phyloP scores from a whole-genome alignment of 106 monocot species.

The Dioscorea alata region DNA sequence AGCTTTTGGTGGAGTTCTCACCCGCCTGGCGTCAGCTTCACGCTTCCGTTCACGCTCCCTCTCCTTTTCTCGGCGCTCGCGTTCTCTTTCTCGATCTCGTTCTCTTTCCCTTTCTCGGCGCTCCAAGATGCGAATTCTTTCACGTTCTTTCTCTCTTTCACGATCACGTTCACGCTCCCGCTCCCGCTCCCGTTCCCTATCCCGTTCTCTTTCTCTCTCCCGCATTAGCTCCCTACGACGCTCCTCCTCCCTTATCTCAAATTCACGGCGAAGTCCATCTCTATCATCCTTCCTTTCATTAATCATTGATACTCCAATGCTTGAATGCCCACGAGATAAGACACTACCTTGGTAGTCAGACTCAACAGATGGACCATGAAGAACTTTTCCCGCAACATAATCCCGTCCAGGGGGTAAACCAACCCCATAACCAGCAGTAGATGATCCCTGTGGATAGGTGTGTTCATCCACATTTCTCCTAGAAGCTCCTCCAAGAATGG shows the following conservation, averaged over 20 bases:
- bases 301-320: conserved; percentile 37
- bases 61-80: conserved; percentile 46
- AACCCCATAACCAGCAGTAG: conserved; percentile 57
- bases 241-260: conserved; percentile 76
- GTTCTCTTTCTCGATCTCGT: conserved; percentile 38
- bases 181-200: conserved; percentile 32
- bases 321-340: conserved; percentile 47
- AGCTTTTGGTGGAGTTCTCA: conserved; percentile 52
- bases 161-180: conserved; percentile 27
- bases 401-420: conserved; percentile 82
- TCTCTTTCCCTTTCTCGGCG: conserved; percentile 31
- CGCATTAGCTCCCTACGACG: conserved; percentile 60
- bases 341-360: conserved; percentile 53
- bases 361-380: conserved; percentile 36
- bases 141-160: conserved; percentile 34
- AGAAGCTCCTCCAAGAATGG: conserved; percentile 67
- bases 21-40: conserved; percentile 39
- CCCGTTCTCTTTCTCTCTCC: conserved; percentile 56
- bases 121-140: conserved; percentile 14
- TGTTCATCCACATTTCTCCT: conserved; percentile 67
- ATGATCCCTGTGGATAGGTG: conserved; percentile 53
- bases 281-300: conserved; percentile 66
- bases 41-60: conserved; percentile 59
- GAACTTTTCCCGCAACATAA: conserved; percentile 68
- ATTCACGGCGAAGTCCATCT: conserved; percentile 52